phyloP scores from a whole-genome alignment of 2,329 filamentous ascomycete species.

The Biscogniauxia sp. region DNA sequence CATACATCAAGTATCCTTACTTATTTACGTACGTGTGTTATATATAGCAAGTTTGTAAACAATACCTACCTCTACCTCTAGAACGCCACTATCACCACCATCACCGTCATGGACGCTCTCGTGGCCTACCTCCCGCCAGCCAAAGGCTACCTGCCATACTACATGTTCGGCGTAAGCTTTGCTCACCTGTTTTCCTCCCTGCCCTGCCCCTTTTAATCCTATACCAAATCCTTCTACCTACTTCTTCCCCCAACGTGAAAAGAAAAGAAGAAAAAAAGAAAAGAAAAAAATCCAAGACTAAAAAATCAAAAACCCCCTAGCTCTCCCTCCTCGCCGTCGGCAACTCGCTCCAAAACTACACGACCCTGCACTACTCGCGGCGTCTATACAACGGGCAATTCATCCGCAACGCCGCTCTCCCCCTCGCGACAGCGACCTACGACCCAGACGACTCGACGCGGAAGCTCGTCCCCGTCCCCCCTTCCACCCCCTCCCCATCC shows the following conservation, averaged over 20 bases:
- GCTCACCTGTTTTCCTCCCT: neutral
- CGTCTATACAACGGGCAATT: constrained; percentile 76
- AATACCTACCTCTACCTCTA: no score
- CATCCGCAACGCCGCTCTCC: constrained; percentile 48
- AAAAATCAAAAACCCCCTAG: no score
- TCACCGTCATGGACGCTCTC: constrained; percentile 43
- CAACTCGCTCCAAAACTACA: constrained; percentile 83
- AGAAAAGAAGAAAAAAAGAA: no score
- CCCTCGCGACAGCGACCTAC: constrained; percentile 38
- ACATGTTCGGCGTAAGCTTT: constrained; percentile 53
- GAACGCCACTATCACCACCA: no score
- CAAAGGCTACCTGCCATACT: constrained; percentile 57
- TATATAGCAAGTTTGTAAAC: no score
- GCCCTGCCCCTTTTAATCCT: neutral
- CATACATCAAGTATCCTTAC: no score
- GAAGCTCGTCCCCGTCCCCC: constrained; percentile 50
- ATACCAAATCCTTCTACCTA: no score
- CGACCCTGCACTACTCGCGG: constrained; percentile 76
- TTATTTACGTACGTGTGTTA: no score
- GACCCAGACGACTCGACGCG: constrained; percentile 52
- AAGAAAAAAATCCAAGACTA: no score
- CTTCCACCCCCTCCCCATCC: constrained; percentile 37
- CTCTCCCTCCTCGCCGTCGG: constrained; percentile 77
- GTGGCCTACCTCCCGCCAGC: constrained; percentile 43
- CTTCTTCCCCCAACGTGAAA: no score